Percentiles rank a stretch among this genome's conserved stretches.
These are phyloP conservation scores for Penicillium atrosanguineum DNA, from an alignment of 495 filamentous ascomycete genomes.

Conservation along the genomic window DNA sequence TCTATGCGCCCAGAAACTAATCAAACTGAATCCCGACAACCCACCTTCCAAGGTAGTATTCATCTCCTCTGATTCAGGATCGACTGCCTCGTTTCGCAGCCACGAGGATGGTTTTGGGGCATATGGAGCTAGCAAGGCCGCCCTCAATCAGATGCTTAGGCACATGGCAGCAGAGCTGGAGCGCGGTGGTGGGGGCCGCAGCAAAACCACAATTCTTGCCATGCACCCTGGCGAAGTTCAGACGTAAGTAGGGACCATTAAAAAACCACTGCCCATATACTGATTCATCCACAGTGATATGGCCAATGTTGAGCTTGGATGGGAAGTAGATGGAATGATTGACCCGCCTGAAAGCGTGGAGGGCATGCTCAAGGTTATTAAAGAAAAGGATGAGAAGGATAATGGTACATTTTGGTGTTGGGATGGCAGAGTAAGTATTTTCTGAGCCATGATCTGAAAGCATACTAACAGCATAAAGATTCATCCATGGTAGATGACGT, in stretches of 20 bases:
- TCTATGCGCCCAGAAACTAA: conserved; percentile 50
- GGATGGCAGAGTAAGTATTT: conserved; percentile 43
- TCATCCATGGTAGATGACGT: background rate
- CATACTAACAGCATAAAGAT: background rate
- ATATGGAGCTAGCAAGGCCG: conserved; percentile 57
- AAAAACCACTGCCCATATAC: background rate
- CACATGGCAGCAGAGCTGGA: conserved; percentile 55
- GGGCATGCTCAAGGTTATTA: conserved; percentile 51
- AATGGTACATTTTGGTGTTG: conserved; percentile 57
- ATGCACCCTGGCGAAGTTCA: conserved; percentile 57
- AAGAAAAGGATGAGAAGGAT: conserved; percentile 42
- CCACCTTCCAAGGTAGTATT: conserved; percentile 46
- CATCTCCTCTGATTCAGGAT: conserved; percentile 54
- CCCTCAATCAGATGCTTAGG: conserved; percentile 54
- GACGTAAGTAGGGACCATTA: conserved; percentile 34
- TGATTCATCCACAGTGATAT: conserved; percentile 36
- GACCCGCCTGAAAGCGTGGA: conserved; percentile 44
- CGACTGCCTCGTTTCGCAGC: conserved; percentile 42
- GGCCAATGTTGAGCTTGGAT: conserved; percentile 43
- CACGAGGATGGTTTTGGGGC: conserved; percentile 60
- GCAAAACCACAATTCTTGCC: conserved; percentile 47
- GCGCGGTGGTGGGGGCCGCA: conserved; percentile 31
- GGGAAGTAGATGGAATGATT: conserved; percentile 50
- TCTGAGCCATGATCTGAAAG: background rate
- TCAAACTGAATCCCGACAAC: conserved; percentile 33